Evolutionary conservation across 345 rosid species (phyloP).

Genomic region (Populus alba): DNA sequence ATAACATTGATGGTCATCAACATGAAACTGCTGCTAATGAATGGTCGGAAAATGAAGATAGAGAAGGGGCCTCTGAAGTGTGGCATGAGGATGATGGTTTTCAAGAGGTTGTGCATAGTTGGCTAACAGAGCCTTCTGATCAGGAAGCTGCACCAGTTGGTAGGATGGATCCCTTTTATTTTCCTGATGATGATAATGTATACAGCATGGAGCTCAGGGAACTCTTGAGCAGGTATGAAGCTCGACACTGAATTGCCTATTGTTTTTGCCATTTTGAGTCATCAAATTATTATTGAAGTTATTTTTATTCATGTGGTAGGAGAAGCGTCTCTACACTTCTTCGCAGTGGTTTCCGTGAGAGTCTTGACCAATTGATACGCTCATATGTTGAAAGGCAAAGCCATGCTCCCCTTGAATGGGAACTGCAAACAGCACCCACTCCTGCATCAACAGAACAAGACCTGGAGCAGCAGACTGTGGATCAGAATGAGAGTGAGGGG

Average conservation of each 20-base stretch:
- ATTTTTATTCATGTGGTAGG: slow-evolving; percentile 41
- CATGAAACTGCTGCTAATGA: slow-evolving; percentile 40
- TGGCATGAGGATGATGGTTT: slow-evolving; percentile 38
- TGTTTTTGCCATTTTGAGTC: neutral
- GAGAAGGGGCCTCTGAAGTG: slow-evolving; percentile 46
- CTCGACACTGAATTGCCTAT: slow-evolving; percentile 8
- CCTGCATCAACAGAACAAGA: slow-evolving; percentile 47
- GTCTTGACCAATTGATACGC: slow-evolving; percentile 78
- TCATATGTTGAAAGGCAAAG: slow-evolving; percentile 89
- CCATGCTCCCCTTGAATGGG: slow-evolving; percentile 61
- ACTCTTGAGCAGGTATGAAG: slow-evolving; percentile 66
- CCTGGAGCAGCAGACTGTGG: slow-evolving; percentile 49
- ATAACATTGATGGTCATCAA: slow-evolving; percentile 32
- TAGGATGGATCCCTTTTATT: slow-evolving; percentile 51
- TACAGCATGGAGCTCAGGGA: slow-evolving; percentile 72
- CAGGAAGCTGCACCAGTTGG: slow-evolving; percentile 40
- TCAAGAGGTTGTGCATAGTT: slow-evolving; percentile 54
- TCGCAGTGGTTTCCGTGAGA: slow-evolving; percentile 80
- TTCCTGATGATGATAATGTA: slow-evolving; percentile 61
- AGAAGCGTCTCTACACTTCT: slow-evolving; percentile 94
- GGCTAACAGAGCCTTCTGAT: slow-evolving; percentile 56
- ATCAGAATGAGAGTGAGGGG: slow-evolving; percentile 47
- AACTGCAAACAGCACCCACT: slow-evolving; percentile 48
- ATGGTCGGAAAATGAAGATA: slow-evolving; percentile 43
- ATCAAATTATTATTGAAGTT: slow-evolving; percentile 11